Percentiles rank a stretch among this genome's conserved stretches.
Conservation (phyloP, 208 protist species). For the Leishmania gerbilli region DNA sequence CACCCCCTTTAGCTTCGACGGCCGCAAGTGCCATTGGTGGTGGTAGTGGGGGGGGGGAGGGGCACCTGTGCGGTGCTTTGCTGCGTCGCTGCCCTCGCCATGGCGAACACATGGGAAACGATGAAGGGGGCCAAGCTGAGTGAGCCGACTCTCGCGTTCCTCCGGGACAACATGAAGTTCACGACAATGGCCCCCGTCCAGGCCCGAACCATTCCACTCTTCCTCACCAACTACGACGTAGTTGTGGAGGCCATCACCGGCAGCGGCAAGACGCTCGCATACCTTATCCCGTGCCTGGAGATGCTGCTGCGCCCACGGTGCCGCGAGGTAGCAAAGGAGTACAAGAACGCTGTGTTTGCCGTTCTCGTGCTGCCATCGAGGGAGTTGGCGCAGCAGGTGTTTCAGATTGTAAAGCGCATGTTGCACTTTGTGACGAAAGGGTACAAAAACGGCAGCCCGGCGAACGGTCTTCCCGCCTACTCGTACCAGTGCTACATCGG, state of each 20-base stretch:
- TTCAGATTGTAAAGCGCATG: constrained; percentile 77
- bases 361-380: constrained; percentile 92
- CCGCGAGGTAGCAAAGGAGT: constrained; percentile 43
- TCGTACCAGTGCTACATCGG: constrained; percentile 92
- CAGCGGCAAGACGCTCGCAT: constrained; percentile 95
- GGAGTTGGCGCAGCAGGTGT: constrained; percentile 96
- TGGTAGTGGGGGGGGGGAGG: neutral
- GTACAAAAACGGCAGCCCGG: constrained; percentile 40
- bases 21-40: neutral
- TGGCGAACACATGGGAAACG: constrained; percentile 64
- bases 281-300: constrained; percentile 90
- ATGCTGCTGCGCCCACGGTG: constrained; percentile 74
- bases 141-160: constrained; percentile 61
- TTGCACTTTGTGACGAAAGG: constrained; percentile 62
- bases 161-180: constrained; percentile 76
- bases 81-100: constrained; percentile 3
- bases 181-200: constrained; percentile 92
- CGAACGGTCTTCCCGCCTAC: constrained; percentile 57
- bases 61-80: neutral
- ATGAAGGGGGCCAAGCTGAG: constrained; percentile 82
- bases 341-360: constrained; percentile 79
- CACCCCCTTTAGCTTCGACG: neutral
- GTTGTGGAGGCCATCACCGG: constrained; percentile 94
- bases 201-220: constrained; percentile 89
- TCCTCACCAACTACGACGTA: constrained; percentile 92